Evolutionary conservation across 805 yeast species (phyloP).

Genomic region (Sporopachydermia quercuum): DNA sequence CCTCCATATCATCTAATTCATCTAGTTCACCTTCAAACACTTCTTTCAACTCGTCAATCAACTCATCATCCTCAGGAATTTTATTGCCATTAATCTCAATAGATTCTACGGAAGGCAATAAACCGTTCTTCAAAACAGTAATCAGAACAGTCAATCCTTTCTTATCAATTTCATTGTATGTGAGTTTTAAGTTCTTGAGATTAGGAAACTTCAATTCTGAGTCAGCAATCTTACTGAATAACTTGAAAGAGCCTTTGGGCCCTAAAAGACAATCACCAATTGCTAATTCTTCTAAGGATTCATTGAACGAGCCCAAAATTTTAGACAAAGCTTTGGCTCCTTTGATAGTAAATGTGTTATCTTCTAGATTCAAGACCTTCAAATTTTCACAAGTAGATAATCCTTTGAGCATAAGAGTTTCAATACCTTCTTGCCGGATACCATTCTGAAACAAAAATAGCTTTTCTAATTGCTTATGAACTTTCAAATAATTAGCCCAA

Average conservation of each 20-base stretch:
- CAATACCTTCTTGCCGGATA: slow-evolving; percentile 86
- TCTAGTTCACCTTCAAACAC: slow-evolving; percentile 76
- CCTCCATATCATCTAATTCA: slow-evolving; percentile 92
- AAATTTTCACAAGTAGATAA: slow-evolving; percentile 45
- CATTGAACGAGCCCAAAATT: slow-evolving; percentile 46
- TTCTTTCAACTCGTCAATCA: slow-evolving; percentile 42
- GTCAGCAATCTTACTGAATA: slow-evolving; percentile 34
- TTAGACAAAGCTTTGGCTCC: slow-evolving; percentile 56
- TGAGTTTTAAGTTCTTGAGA: slow-evolving; percentile 53
- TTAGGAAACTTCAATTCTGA: slow-evolving; percentile 21
- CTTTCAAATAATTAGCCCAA: slow-evolving; percentile 72
- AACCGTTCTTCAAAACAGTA: slow-evolving; percentile 32
- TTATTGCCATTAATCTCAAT: slow-evolving; percentile 90
- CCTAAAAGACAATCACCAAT: slow-evolving; percentile 83
- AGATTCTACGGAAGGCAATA: slow-evolving; percentile 41
- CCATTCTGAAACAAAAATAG: slow-evolving; percentile 90
- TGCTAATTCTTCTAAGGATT: slow-evolving; percentile 55
- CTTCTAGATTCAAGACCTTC: slow-evolving; percentile 74
- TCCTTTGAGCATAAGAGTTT: slow-evolving; percentile 59
- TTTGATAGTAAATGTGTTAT: slow-evolving; percentile 72
- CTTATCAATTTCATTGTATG: slow-evolving; percentile 74
- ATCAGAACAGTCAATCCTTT: slow-evolving; percentile 46
- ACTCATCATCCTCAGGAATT: slow-evolving; percentile 75
- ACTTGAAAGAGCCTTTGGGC: slow-evolving; percentile 51
- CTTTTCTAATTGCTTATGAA: slow-evolving; percentile 57